Base-by-base conservation (phyloP, 192 early-diverging fungal species). In the Entomortierella chlamydospora region DNA sequence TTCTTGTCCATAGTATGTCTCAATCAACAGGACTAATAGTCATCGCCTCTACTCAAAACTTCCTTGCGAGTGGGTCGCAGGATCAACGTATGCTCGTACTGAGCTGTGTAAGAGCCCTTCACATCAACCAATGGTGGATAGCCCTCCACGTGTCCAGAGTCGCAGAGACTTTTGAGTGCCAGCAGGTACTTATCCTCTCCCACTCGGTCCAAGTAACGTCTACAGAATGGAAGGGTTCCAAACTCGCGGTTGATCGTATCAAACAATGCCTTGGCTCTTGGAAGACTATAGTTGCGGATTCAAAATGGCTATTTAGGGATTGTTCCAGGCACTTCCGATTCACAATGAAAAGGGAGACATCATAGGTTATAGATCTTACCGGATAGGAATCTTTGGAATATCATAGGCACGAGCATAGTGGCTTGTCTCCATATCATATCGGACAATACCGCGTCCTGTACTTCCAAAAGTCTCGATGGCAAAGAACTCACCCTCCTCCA, bases 381-480 rank as follows among this genome's bases (percentile, higher is more conserved):
- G 81, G 43, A 93, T 81, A 13, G 91, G 88, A 12, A 89, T 87
- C 62, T 87, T 89, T 18, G 83, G 79, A 31, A 84, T 57, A 42
- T 93, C 89, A 41, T 69, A 86, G 11, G 70, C 78, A 64, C 89
- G 90, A 47, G 88, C 87, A 73, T 99, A 99, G 72, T 99, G 98
- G 67, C 91, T 93, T 80, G 95, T 96, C 57, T 95, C 95, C 68
- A 90, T 90, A 61, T 98, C 94, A 70, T 96, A 93, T 39, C 87
- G 61, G 10, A 99, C 98, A 71, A 89, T 90, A 4, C 94, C 98
- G 17, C 87, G 91, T 11, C 98, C 98, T 12, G 96, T 99, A 68
- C 92, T 93, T 60, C 95, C 98, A 77, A 98, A 99, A 1, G 98
- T 99, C 81, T 99, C 98, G 63, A 99, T 97, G 55, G 97, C 98